A percentile compares a stretch with the other conserved stretches of the same genome.
Conservation (phyloP, 306 rosid species). For the Quillaja saponaria region DNA sequence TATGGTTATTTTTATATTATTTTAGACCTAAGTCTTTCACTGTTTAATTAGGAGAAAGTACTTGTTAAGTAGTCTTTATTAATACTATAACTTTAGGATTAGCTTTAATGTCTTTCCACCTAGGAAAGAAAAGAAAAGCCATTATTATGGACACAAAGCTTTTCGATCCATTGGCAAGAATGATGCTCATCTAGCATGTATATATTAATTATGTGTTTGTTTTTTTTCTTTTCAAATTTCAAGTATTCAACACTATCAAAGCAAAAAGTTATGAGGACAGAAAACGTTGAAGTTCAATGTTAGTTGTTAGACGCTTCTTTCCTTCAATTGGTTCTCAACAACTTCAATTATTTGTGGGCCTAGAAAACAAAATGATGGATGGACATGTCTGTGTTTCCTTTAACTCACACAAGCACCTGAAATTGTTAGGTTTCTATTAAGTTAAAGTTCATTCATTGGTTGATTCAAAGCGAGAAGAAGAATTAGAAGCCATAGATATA, state of each 20-base stretch:
- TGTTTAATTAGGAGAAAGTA: constrained; percentile 25
- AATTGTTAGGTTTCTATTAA: constrained; percentile 34
- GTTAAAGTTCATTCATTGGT: constrained; percentile 23
- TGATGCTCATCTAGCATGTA: no score
- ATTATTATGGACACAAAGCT: no score
- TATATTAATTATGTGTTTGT: no score
- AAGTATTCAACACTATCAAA: background rate
- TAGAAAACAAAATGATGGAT: constrained; percentile 48
- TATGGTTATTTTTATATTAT: background rate
- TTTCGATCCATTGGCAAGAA: no score
- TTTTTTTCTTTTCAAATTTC: no score
- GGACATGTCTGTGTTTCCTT: constrained; percentile 42
- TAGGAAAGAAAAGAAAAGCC: no score
- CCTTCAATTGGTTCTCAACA: constrained; percentile 34
- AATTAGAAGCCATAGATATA: no score
- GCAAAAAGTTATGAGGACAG: constrained; percentile 3
- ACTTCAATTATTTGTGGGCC: constrained; percentile 59
- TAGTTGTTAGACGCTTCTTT: background rate
- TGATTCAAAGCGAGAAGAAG: constrained; percentile 12
- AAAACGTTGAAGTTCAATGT: constrained; percentile 19
- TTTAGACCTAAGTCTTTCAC: constrained; percentile 18
- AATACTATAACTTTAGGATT: background rate
- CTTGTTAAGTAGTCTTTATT: background rate
- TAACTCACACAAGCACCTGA: constrained; percentile 34
- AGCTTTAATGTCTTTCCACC: constrained; percentile 9